Evolutionary conservation across 371 early-diverging fungal genomes (phyloP), one percentile per base, ranked within the genome.

Genomic region (Rhizopus stolonifer): DNA sequence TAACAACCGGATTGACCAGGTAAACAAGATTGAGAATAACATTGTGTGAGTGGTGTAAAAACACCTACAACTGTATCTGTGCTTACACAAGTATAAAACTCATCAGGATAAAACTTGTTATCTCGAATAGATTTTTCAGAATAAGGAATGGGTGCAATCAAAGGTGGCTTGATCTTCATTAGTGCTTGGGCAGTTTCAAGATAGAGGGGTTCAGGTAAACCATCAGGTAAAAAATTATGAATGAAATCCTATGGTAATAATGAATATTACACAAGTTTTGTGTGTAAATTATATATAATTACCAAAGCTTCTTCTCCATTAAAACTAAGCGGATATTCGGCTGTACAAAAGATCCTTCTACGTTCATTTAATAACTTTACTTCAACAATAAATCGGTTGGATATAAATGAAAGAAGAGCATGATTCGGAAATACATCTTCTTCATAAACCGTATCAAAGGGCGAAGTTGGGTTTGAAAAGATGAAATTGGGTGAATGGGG

Each of bases 221-320:
- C 49, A 18, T 66, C 69, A 49, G 61, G 32, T 17, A 60, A 42
- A 31, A 11, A 36, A 11, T 7, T 5, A 3, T n/a, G 36, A 11
- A 36, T 68, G 46, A 11, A 62, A 47, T 36, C 73, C 52, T 29
- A 66, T 65, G 17, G 40, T 2, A 34, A 22, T n/a, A 58, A 17
- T 25, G 56, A 55, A 46, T 50, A 57, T 58, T n/a, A n/a, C n/a
- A n/a, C n/a, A n/a, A n/a, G n/a, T n/a, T n/a, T n/a, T n/a, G n/a
- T n/a, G n/a, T n/a, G n/a, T n/a, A n/a, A 57, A 53, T 40, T 10
- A 17, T 1, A 49, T 39, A 48, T n/a, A 25, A 60, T 67, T 67
- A 77, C 74, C 45, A 74, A 61, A 6, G 74, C 78, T 58, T 77
- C 78, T 34, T 59, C 50, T 13, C 78, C 78, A 21, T 70, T 74